Evolutionary conservation across 495 filamentous ascomycete species (phyloP).

Genomic region (Neurospora sp.): DNA sequence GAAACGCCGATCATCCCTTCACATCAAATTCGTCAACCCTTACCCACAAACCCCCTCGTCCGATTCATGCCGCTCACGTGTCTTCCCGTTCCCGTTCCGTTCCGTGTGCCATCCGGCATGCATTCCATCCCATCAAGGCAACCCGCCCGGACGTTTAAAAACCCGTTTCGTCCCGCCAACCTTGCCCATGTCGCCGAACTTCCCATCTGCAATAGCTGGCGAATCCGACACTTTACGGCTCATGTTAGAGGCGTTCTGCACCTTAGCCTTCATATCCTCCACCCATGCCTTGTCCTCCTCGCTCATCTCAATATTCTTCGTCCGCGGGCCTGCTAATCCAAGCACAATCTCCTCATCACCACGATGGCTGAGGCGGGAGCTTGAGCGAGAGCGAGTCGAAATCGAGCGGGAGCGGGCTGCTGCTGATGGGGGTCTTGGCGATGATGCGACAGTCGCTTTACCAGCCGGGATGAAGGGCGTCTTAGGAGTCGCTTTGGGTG

Average conservation of each 20-base stretch:
- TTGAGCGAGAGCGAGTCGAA: constrained; percentile 31
- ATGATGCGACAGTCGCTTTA: constrained; percentile 7
- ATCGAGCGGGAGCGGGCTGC: constrained; percentile 24
- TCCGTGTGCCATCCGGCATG: background rate
- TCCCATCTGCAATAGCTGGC: constrained; percentile 13
- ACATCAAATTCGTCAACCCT: background rate
- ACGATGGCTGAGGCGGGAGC: constrained; percentile 37
- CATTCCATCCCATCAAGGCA: background rate
- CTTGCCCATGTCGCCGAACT: constrained; percentile 50
- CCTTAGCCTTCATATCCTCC: constrained; percentile 61
- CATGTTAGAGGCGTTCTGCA: constrained; percentile 40
- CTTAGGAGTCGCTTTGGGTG: background rate
- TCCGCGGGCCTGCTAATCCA: constrained; percentile 53
- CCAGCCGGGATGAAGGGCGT: background rate
- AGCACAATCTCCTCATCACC: constrained; percentile 46
- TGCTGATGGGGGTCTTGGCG: constrained; percentile 6
- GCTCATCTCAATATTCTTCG: constrained; percentile 48
- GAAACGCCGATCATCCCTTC: background rate
- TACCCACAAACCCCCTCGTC: background rate
- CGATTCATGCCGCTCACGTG: background rate
- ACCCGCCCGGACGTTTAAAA: constrained; percentile 23
- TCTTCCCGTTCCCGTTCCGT: background rate
- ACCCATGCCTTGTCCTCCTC: constrained; percentile 61
- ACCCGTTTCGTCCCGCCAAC: constrained; percentile 47
- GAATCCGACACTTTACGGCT: constrained; percentile 22